phyloP scores from a whole-genome alignment of 306 rosid species.

The Gillenia trifoliata region DNA sequence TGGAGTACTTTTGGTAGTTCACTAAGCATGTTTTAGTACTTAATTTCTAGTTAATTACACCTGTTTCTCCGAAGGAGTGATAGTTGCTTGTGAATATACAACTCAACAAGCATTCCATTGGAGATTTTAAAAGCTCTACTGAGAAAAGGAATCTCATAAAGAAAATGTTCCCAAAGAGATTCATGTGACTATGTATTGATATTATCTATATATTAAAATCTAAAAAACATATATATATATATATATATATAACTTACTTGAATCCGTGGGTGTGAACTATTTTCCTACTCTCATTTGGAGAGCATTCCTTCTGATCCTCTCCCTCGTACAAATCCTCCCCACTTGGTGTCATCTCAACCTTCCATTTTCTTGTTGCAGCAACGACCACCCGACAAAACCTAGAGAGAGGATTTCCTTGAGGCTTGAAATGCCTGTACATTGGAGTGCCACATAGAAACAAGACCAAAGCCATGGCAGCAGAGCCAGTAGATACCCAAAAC shows the following conservation, averaged over 20 bases:
- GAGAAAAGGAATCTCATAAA: not conserved
- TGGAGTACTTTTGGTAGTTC: not conserved
- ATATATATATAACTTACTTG: slow-evolving; percentile 35
- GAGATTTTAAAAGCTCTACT: not conserved
- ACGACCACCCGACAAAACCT: slow-evolving; percentile 58
- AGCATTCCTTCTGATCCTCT: slow-evolving; percentile 20
- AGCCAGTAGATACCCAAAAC: slow-evolving; percentile 78
- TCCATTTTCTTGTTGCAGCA: slow-evolving; percentile 65
- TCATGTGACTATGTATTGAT: not conserved
- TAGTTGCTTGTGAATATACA: too few species aligned
- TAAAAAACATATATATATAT: not conserved
- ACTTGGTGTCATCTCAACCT: slow-evolving; percentile 22
- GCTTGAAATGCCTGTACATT: slow-evolving; percentile 56
- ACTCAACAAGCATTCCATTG: too few species aligned
- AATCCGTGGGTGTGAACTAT: slow-evolving; percentile 65
- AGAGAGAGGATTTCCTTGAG: slow-evolving; percentile 69
- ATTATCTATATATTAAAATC: not conserved
- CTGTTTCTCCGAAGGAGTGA: too few species aligned
- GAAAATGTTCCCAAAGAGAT: not conserved
- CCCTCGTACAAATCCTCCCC: slow-evolving; percentile 41
- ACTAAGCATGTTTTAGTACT: not conserved
- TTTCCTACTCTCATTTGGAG: slow-evolving; percentile 37
- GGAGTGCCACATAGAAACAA: slow-evolving; percentile 72
- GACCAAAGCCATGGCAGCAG: slow-evolving; percentile 51
- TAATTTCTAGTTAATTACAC: not conserved